Evolutionary conservation across 805 yeast species (phyloP), one percentile per base, ranked within the genome.

Genomic region (Clavispora asparagi): DNA sequence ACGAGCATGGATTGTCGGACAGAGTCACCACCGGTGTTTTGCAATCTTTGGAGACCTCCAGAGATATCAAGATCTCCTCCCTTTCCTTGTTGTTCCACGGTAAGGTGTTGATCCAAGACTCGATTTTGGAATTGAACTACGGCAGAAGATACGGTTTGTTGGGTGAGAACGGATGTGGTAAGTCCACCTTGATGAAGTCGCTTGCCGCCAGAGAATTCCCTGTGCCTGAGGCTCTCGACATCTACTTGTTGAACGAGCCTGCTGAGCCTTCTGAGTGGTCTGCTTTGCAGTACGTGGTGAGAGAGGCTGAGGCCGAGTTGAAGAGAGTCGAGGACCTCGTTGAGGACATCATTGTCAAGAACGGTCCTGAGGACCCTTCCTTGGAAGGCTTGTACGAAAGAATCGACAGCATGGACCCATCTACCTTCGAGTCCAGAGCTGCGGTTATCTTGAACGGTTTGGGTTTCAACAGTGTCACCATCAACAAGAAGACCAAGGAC

Each of bases 111-210:
- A 79, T 92, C 59, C 97, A 89, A 72, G 98, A 94, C 71, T 85
- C 97, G 35, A 78, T 77, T 41, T 73, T 94, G 58, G 99, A 94
- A 75, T 81, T 94, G 71, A 94, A 94, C 74, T 92, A 83, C 69
- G 99, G 98, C 66, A 86, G 97, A 75, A 85, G 96, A 72, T 94
- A 94, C 67, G 99, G 99, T 74, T 78, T 94, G 52, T 78, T 94
- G 63, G 99, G 99, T 63, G 98, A 91, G 71, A 94, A 94, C 70
- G 99, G 99, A 56, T 94, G 98, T 76, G 99, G 99, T 75, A 94
- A 94, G 73, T 90, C 97, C 41, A 94, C 99, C 23, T 83, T 94
- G 61, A 74, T 94, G 66, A 88, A 88, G 70, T 86, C 98, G 36
- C 70, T 94, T 59, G 97, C 98, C 48, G 95, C 96, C 43, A 82